These are phyloP conservation scores for Talaromyces ruber DNA, from an alignment of 495 filamentous ascomycete genomes.

Conservation along the genomic window DNA sequence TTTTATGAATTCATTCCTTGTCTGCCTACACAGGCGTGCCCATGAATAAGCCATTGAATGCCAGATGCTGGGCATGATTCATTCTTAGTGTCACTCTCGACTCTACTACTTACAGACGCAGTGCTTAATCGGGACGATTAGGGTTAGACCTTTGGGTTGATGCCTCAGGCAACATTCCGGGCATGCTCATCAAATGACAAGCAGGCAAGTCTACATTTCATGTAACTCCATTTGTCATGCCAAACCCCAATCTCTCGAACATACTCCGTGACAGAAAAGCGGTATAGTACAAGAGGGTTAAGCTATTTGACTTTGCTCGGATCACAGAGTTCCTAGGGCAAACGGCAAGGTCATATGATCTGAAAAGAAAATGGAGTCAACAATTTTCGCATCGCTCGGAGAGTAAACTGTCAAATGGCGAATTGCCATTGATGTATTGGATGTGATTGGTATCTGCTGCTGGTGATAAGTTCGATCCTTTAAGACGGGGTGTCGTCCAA, in stretches of 20 bases:
- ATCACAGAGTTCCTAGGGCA: neutral
- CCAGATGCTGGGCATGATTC: neutral
- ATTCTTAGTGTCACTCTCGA: neutral
- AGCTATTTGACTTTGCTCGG: neutral
- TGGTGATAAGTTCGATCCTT: neutral
- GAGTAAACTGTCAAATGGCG: neutral
- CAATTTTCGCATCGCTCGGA: neutral
- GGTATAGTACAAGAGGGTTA: neutral
- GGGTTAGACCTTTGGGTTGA: neutral
- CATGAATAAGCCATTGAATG: neutral
- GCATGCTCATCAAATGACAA: neutral
- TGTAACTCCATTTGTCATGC: neutral
- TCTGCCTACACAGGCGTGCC: neutral
- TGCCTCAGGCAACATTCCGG: slow-evolving; percentile 1
- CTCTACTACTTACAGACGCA: neutral
- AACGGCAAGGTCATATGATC: neutral
- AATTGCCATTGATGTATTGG: neutral
- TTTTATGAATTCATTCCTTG: neutral
- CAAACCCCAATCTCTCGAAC: neutral
- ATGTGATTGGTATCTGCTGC: neutral
- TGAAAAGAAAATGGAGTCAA: neutral
- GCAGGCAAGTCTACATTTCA: neutral
- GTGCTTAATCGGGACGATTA: neutral
- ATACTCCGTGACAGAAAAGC: neutral
- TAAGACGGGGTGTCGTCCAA: neutral